These are phyloP conservation scores for Sclerotiophoma versabilis DNA, from an alignment of 2,329 filamentous ascomycete genomes.

Conservation along the genomic window DNA sequence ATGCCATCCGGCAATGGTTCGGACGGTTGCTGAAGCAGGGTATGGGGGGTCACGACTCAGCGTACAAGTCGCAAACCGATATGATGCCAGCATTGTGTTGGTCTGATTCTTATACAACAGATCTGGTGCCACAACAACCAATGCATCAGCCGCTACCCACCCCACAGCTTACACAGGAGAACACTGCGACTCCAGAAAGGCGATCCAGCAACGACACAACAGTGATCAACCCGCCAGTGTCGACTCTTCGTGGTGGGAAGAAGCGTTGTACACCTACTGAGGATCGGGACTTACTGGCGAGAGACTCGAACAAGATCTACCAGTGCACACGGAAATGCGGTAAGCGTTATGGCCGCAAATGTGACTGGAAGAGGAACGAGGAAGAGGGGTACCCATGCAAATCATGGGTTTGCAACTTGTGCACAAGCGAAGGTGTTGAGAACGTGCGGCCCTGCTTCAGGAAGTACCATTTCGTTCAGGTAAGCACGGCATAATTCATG, in stretches of 20 bases:
- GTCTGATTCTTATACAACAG: slow-evolving; percentile 26
- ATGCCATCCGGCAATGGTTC: slow-evolving; percentile 47
- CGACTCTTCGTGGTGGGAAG: slow-evolving; percentile 37
- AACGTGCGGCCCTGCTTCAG: slow-evolving; percentile 48
- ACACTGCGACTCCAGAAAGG: slow-evolving; percentile 22
- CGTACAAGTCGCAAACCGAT: slow-evolving; percentile 49
- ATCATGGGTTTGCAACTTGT: slow-evolving; percentile 45
- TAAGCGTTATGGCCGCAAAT: slow-evolving; percentile 48
- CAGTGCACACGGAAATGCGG: slow-evolving; percentile 50
- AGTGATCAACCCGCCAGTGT: slow-evolving; percentile 19
- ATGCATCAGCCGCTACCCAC: no score
- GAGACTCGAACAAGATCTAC: slow-evolving; percentile 48
- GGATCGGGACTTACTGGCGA: slow-evolving; percentile 35
- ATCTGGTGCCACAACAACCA: slow-evolving; percentile 21
- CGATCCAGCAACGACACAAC: slow-evolving; percentile 27
- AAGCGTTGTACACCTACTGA: slow-evolving; percentile 47
- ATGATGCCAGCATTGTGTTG: slow-evolving; percentile 34
- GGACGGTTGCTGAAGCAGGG: slow-evolving; percentile 47
- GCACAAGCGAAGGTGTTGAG: slow-evolving; percentile 39
- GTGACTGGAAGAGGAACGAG: slow-evolving; percentile 50
- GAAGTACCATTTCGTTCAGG: slow-evolving; percentile 47
- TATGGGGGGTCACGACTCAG: slow-evolving; percentile 46
- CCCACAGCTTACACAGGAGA: slow-evolving; percentile 13
- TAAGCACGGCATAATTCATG: slow-evolving; percentile 6
- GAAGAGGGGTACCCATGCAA: slow-evolving; percentile 48